These are phyloP conservation scores for Paramecium pentaurelia DNA, from an alignment of 73 alveolate species.

Conservation along the genomic window DNA sequence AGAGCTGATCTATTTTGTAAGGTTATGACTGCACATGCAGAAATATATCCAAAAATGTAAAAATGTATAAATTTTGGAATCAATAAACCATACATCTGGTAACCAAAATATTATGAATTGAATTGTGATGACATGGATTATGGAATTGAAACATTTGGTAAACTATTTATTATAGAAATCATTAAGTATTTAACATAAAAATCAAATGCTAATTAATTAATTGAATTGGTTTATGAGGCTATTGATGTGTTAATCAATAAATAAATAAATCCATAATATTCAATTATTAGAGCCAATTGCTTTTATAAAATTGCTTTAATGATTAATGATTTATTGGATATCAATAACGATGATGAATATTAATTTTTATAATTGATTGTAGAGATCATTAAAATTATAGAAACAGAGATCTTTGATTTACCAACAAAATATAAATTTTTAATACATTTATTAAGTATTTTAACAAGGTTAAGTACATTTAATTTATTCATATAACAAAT, in stretches of 20 bases:
- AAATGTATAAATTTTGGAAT: conserved; percentile 14
- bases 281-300: neutral
- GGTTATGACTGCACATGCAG: neutral
- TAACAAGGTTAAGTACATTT: neutral
- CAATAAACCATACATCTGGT: neutral
- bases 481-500: neutral
- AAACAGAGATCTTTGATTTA: neutral
- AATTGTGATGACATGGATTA: neutral
- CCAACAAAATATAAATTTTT: neutral
- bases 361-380: neutral
- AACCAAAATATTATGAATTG: neutral
- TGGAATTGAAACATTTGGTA: neutral
- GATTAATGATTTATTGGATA: neutral
- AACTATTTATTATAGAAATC: neutral
- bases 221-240: neutral
- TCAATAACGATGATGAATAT: neutral
- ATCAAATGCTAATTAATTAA: neutral
- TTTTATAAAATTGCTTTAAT: neutral
- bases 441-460: neutral
- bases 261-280: neutral
- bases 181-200: neutral
- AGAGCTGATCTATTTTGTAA: neutral
- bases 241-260: neutral
- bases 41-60: neutral
- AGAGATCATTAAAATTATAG: neutral